Conservation (phyloP, 2,329 filamentous ascomycete genomes). For the Blastomyces silverae region DNA sequence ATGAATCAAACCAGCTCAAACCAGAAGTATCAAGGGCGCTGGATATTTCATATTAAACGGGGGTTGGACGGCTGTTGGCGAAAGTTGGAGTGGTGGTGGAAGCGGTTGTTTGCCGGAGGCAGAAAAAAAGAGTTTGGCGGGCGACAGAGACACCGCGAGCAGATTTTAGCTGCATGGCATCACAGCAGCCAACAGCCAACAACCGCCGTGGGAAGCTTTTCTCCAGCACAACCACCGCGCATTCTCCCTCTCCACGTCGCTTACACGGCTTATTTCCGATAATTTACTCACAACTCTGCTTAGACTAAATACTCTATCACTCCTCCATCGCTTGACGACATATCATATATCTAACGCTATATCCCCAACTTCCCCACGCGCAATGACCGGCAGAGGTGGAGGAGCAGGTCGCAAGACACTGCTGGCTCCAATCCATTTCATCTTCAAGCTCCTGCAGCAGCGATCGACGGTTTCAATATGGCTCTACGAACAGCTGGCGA, state of each 20-base stretch:
- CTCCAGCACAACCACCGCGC: not conserved
- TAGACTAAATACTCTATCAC: not conserved
- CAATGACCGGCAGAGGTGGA: constrained; percentile 51
- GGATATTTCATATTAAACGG: constrained; percentile 1
- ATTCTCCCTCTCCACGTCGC: constrained; percentile 15
- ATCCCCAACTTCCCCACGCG: constrained; percentile 19
- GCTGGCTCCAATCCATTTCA: constrained; percentile 75
- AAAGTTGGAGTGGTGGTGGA: not conserved
- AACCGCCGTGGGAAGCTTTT: not conserved
- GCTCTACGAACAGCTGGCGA: constrained; percentile 92
- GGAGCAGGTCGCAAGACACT: constrained; percentile 58
- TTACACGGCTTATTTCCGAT: constrained; percentile 13
- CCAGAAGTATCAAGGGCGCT: not conserved
- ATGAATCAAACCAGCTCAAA: constrained; percentile 6
- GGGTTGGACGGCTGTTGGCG: not conserved
- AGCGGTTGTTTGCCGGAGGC: not conserved
- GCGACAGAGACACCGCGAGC: not conserved
- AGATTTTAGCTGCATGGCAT: constrained; percentile 1
- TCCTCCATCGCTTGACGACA: not conserved
- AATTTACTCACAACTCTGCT: not conserved
- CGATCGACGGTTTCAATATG: constrained; percentile 86
- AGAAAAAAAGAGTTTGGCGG: constrained; percentile 5
- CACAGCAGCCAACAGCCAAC: not conserved
- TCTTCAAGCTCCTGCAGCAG: constrained; percentile 84
- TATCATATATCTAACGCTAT: not conserved